Conservation (phyloP, 2,329 filamentous ascomycete species). For the Venturiaceae sp. region DNA sequence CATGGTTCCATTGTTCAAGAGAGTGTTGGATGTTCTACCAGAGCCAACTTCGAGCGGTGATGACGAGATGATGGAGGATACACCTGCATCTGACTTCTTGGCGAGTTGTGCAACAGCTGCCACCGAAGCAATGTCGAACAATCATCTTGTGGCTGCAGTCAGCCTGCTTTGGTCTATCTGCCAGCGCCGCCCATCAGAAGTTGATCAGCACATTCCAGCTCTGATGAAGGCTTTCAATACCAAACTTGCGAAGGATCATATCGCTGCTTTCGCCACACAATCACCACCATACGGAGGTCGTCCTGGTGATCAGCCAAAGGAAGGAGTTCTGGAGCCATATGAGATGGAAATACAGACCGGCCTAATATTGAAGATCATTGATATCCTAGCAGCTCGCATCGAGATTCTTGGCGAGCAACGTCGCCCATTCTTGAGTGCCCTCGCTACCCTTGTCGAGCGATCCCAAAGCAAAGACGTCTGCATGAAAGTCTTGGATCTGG, state of each 20-base stretch:
- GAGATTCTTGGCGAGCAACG: constrained; percentile 84
- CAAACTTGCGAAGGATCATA: constrained; percentile 88
- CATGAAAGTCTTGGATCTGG: constrained; percentile 86
- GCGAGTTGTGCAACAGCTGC: constrained; percentile 76
- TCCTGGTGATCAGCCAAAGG: constrained; percentile 21
- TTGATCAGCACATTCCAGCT: constrained; percentile 78
- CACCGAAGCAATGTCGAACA: constrained; percentile 73
- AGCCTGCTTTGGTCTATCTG: constrained; percentile 91
- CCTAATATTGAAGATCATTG: constrained; percentile 89
- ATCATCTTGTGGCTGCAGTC: constrained; percentile 77
- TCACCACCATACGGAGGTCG: constrained; percentile 31
- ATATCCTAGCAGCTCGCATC: constrained; percentile 86
- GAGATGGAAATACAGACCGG: constrained; percentile 84
- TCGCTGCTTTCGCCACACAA: constrained; percentile 57
- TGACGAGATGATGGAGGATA: constrained; percentile 65
- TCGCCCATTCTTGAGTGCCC: constrained; percentile 85
- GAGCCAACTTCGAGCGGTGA: constrained; percentile 71
- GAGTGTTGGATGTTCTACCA: constrained; percentile 82
- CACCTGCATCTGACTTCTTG: constrained; percentile 77
- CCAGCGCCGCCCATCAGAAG: constrained; percentile 71
- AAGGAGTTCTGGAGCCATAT: constrained; percentile 51
- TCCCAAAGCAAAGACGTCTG: constrained; percentile 81
- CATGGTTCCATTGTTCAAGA: constrained; percentile 55
- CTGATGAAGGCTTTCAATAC: constrained; percentile 88
- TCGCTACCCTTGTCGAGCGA: constrained; percentile 91